Evolutionary conservation across 331 rosid species (phyloP).

Genomic region (Cucumis variabilis): DNA sequence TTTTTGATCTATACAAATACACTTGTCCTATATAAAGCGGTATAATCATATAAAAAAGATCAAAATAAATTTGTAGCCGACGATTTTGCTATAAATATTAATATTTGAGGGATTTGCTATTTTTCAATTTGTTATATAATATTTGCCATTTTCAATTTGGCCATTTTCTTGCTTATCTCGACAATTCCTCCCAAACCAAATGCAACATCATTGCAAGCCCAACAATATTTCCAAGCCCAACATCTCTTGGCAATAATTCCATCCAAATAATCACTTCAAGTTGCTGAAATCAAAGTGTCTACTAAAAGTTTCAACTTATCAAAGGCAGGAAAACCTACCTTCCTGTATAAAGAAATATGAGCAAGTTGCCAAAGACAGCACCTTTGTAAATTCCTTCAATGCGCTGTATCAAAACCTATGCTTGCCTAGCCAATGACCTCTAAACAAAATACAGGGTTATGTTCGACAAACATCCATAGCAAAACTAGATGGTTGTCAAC

Average conservation of each 20-base stretch:
- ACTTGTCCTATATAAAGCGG: too few relatives aligned
- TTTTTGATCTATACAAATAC: too few relatives aligned
- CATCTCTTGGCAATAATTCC: background rate
- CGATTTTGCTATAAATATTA: too few relatives aligned
- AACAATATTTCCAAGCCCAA: too few relatives aligned
- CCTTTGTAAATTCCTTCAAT: conserved; percentile 95
- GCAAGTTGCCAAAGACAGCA: conserved; percentile 91
- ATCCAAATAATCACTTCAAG: background rate
- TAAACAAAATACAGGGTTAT: conserved; percentile 44
- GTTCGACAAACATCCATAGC: conserved; percentile 7
- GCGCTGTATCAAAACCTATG: conserved; percentile 86
- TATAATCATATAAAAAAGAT: too few relatives aligned
- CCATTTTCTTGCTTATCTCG: too few relatives aligned
- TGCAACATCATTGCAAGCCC: too few relatives aligned
- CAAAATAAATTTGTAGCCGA: too few relatives aligned
- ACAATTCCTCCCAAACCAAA: too few relatives aligned
- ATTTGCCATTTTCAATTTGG: too few relatives aligned
- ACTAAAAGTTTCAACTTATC: background rate
- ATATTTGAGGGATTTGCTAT: too few relatives aligned
- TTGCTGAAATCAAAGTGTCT: background rate
- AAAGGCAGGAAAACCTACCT: conserved; percentile 50
- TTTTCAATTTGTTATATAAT: too few relatives aligned
- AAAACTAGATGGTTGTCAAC: conserved; percentile 24
- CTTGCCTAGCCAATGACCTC: conserved; percentile 85
- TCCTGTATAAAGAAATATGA: conserved; percentile 96